Percentiles rank a stretch among this genome's conserved stretches.
phyloP scores from a whole-genome alignment of 176 grass and related monocot genomes.

The Hsuehochloa calcarea region DNA sequence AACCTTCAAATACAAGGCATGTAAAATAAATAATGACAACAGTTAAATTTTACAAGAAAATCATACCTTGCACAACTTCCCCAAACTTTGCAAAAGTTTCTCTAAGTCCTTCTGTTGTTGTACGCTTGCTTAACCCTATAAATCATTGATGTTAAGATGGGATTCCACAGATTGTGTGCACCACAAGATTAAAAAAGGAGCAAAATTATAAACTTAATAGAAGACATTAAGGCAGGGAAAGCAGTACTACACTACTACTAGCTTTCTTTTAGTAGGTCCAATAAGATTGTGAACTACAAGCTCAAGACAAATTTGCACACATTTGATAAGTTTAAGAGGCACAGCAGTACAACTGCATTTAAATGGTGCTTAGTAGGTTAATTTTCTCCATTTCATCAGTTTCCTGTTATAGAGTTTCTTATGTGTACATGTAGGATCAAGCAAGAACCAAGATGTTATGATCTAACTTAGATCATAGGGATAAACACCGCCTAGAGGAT shows the following conservation, averaged over 20 bases:
- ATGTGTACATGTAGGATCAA: not conserved
- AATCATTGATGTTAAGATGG: conserved; percentile 9
- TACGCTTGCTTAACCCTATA: conserved; percentile 87
- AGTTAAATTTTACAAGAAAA: conserved; percentile 18
- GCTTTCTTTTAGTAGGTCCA: not conserved
- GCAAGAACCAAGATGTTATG: conserved; percentile 7
- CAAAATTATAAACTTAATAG: not conserved
- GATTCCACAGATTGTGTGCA: not conserved
- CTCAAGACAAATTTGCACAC: not conserved
- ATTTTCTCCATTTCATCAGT: not conserved
- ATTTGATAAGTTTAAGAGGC: not conserved
- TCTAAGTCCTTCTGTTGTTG: conserved; percentile 75
- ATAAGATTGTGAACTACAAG: not conserved
- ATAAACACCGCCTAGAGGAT: too few species aligned
- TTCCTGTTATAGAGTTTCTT: not conserved
- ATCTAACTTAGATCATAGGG: too few species aligned
- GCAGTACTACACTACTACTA: not conserved
- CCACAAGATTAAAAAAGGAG: not conserved
- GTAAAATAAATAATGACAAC: not conserved
- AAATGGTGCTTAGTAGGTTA: not conserved
- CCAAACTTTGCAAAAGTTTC: conserved; percentile 87
- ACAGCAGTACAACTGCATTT: not conserved
- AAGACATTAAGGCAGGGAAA: not conserved
- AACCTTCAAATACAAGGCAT: conserved; percentile 13
- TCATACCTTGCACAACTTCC: conserved; percentile 69